Conservation (phyloP, 2,329 filamentous ascomycete genomes). For the Stagonosporopsis vannaccii region DNA sequence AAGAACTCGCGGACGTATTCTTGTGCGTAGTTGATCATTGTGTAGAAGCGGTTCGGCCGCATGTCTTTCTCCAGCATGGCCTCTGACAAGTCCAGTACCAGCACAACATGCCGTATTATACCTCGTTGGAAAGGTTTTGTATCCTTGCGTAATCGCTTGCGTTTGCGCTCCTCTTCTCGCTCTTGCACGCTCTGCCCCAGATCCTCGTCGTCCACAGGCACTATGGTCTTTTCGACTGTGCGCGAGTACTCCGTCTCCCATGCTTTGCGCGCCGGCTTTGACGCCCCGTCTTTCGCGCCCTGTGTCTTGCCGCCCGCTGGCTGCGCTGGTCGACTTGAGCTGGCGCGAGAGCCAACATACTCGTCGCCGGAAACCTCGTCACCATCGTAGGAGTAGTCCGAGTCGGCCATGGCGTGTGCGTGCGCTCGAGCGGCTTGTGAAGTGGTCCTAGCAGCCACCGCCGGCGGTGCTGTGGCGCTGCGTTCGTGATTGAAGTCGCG, state of each 20-base stretch:
- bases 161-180: slow-evolving; percentile 81
- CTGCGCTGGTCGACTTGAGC: slow-evolving; percentile 36
- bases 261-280: slow-evolving; percentile 56
- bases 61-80: slow-evolving; percentile 97
- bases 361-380: slow-evolving; percentile 70
- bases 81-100: slow-evolving; percentile 89
- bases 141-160: slow-evolving; percentile 81
- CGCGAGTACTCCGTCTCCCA: slow-evolving; percentile 54
- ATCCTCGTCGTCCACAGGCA: slow-evolving; percentile 69
- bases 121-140: slow-evolving; percentile 95
- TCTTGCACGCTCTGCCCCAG: slow-evolving; percentile 76
- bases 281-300: slow-evolving; percentile 28
- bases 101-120: slow-evolving; percentile 94
- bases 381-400: slow-evolving; percentile 74
- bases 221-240: slow-evolving; percentile 67
- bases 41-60: slow-evolving; percentile 82
- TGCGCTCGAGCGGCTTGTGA: slow-evolving; percentile 5
- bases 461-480: slow-evolving; percentile 3
- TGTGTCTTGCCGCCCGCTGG: slow-evolving; percentile 32
- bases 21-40: slow-evolving; percentile 81
- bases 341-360: slow-evolving; percentile 54
- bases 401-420: slow-evolving; percentile 68
- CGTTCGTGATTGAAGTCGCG: not conserved
- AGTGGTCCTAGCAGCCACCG: not conserved
- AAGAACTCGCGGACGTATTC: slow-evolving; percentile 95